A percentile compares a stretch with the other conserved stretches of the same genome.
phyloP scores from a whole-genome alignment of 2,329 filamentous ascomycete species.

The Ophiostoma tasmaniense region DNA sequence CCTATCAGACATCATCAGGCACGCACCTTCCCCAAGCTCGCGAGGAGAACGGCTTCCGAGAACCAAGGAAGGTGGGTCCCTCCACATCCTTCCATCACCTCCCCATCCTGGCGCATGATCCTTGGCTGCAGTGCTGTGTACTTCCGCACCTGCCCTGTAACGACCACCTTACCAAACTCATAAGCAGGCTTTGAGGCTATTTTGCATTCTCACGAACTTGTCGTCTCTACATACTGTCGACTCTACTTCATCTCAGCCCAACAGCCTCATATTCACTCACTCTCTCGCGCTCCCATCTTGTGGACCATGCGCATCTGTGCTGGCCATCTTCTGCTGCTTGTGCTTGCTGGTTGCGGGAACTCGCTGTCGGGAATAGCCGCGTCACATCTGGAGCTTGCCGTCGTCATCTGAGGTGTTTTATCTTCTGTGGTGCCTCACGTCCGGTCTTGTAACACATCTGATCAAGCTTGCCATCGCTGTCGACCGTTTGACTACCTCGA shows the following conservation, averaged over 20 bases:
- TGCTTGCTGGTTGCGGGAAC: slow-evolving; percentile 10
- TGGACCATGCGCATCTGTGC: slow-evolving; percentile 5
- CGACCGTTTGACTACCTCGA: background rate
- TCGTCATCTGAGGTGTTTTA: background rate
- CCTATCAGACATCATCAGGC: background rate
- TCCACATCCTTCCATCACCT: background rate
- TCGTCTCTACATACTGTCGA: background rate
- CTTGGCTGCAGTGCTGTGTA: background rate
- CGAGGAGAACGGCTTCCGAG: background rate
- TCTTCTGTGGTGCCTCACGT: background rate
- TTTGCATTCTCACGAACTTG: background rate
- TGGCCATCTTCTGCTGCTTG: background rate
- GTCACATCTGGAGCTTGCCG: slow-evolving; percentile 1
- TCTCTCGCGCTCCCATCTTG: background rate
- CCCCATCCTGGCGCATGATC: slow-evolving; percentile 2
- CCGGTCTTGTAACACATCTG: background rate
- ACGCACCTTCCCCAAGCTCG: slow-evolving; percentile 4
- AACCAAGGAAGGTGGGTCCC: slow-evolving; percentile 1
- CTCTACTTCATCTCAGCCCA: background rate
- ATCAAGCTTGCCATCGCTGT: background rate
- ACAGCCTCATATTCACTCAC: background rate
- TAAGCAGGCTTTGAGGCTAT: background rate
- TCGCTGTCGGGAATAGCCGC: slow-evolving; percentile 16
- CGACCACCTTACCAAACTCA: background rate
- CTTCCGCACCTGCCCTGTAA: background rate